Conservation (phyloP, 2,329 filamentous ascomycete species). For the Aspergillus caelatus region DNA sequence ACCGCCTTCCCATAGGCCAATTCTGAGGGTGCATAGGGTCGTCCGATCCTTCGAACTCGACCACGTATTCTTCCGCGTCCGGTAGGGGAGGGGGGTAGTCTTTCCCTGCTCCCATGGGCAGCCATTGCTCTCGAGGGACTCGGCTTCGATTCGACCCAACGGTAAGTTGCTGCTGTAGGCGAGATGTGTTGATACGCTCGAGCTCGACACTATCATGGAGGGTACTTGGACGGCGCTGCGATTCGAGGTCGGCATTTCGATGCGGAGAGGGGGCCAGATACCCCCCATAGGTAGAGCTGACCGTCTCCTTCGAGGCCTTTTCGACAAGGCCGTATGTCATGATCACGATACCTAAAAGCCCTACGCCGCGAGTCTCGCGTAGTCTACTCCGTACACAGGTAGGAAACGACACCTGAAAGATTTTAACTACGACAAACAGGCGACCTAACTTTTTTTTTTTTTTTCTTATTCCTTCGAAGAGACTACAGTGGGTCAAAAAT, state of each 20-base stretch:
- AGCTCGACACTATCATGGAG: conserved; percentile 10
- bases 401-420: not conserved
- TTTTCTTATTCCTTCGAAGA: not conserved
- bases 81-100: conserved; percentile 53
- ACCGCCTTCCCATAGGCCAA: conserved; percentile 52
- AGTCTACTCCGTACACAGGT: not conserved
- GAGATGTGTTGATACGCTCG: conserved; percentile 22
- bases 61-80: conserved; percentile 55
- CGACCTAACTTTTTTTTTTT: not conserved
- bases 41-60: conserved; percentile 56
- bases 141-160: conserved; percentile 22
- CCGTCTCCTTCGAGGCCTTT: not conserved
- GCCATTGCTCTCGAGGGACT: conserved; percentile 20
- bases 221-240: not conserved
- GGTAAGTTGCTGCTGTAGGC: conserved; percentile 22
- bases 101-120: conserved; percentile 41
- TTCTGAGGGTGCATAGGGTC: conserved; percentile 57
- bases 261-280: not conserved
- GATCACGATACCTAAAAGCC: not conserved
- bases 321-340: not conserved
- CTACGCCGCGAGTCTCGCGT: not conserved
- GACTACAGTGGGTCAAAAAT: not conserved
- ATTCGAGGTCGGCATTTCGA: not conserved
- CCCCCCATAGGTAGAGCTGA: not conserved
- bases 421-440: not conserved